Conservation (phyloP, 2,329 filamentous ascomycete genomes). For the Penicillium sp. region DNA sequence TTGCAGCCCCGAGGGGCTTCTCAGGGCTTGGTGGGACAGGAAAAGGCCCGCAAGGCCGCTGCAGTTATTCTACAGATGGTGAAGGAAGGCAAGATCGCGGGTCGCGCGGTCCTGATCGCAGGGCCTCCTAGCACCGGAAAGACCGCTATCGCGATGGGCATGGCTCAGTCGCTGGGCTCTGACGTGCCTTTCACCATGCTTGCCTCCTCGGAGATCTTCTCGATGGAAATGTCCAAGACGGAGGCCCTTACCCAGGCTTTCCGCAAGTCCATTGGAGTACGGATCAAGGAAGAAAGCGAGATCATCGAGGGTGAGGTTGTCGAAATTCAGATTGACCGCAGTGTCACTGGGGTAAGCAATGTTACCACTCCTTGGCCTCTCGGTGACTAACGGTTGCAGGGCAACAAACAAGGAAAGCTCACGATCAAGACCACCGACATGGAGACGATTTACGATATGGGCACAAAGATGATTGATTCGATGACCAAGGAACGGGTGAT, state of each 20-base stretch:
- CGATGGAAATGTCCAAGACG: constrained; percentile 98
- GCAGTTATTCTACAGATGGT: constrained; percentile 98
- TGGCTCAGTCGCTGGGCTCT: constrained; percentile 91
- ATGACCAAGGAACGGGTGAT: constrained; percentile 99
- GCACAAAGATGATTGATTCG: constrained; percentile 98
- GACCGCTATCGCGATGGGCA: constrained; percentile 97
- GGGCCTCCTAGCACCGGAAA: constrained; percentile 97
- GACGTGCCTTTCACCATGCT: constrained; percentile 97
- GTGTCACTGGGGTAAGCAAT: constrained; percentile 74
- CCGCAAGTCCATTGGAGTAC: constrained; percentile 94
- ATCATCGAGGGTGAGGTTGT: constrained; percentile 99
- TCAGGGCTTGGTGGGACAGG: constrained; percentile 92
- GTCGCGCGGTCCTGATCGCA: constrained; percentile 89
- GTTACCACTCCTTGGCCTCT: background rate
- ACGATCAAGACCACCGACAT: constrained; percentile 99
- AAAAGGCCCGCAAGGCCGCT: constrained; percentile 93
- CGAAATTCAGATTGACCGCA: constrained; percentile 96
- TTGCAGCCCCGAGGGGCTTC: constrained; percentile 82
- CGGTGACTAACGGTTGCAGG: constrained; percentile 43
- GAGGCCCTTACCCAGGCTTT: constrained; percentile 98
- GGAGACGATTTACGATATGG: constrained; percentile 99
- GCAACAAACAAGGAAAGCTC: constrained; percentile 97
- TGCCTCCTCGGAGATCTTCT: constrained; percentile 96
- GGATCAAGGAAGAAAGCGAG: constrained; percentile 98
- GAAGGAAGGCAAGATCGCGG: constrained; percentile 97